phyloP scores from a whole-genome alignment of 192 early-diverging fungal genomes.

The Coemansia sp. region DNA sequence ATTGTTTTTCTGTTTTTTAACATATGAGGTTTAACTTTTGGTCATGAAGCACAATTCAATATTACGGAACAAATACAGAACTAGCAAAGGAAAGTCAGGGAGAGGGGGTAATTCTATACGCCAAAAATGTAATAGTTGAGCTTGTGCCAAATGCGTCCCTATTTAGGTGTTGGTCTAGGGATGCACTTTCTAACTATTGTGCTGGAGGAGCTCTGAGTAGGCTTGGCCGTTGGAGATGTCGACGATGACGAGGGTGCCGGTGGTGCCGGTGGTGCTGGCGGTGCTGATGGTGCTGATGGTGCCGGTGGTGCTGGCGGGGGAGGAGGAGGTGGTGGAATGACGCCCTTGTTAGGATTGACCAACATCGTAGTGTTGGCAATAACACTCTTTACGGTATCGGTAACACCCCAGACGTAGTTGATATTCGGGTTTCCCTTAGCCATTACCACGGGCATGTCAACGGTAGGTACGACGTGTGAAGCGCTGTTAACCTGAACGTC shows the following conservation, averaged over 20 bases:
- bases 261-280: not conserved
- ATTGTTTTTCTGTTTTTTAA: not conserved
- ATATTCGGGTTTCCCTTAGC: constrained; percentile 20
- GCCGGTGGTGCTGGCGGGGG: not conserved
- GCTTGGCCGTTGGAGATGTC: not conserved
- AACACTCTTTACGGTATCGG: constrained; percentile 9
- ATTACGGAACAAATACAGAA: not conserved
- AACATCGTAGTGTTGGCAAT: constrained; percentile 26
- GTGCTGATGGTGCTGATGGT: not conserved
- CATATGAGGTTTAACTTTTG: not conserved
- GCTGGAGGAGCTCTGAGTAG: not conserved
- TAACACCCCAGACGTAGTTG: constrained; percentile 33
- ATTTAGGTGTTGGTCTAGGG: not conserved
- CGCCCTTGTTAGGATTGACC: constrained; percentile 8
- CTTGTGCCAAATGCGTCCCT: not conserved
- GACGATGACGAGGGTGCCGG: not conserved
- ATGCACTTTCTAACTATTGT: not conserved
- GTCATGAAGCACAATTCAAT: not conserved
- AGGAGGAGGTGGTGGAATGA: not conserved
- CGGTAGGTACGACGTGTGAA: constrained; percentile 27
- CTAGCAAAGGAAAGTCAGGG: not conserved
- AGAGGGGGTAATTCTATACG: not conserved
- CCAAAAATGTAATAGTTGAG: not conserved
- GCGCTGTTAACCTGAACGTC: constrained; percentile 45
- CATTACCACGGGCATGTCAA: constrained; percentile 17